Conservation (phyloP, 176 grass and related monocot species). For the Oryza coarctata region DNA sequence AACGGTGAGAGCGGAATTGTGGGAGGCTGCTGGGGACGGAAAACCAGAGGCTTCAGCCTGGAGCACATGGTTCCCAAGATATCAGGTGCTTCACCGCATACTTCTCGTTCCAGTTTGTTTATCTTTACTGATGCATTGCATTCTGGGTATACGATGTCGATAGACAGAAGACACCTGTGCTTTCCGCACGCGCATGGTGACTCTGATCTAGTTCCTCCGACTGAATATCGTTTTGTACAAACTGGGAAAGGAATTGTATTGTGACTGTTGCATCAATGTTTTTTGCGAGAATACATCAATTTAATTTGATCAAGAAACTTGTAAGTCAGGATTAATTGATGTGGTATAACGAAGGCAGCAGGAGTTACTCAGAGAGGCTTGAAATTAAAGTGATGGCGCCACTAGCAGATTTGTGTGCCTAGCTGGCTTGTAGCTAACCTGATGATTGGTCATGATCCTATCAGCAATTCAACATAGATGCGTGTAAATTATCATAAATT, state of each 20-base stretch:
- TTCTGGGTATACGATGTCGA: no score
- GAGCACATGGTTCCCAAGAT: neutral
- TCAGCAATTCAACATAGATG: neutral
- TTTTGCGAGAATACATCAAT: no score
- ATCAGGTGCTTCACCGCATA: neutral
- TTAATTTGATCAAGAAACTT: neutral
- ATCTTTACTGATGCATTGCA: no score
- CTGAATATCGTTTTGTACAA: neutral
- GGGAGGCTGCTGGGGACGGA: neutral
- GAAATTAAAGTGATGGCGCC: neutral
- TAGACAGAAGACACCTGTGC: neutral
- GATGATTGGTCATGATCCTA: neutral
- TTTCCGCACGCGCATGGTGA: neutral
- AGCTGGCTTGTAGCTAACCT: neutral
- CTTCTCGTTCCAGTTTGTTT: neutral
- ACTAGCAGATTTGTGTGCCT: no score
- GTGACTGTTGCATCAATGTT: neutral
- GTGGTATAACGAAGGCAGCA: neutral
- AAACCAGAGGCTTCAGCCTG: neutral
- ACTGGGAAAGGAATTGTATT: neutral
- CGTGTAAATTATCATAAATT: no score
- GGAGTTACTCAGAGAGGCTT: neutral
- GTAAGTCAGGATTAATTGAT: neutral
- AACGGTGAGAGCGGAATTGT: no score
- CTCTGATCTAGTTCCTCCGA: neutral